These are phyloP conservation scores for Penicillium paneum DNA, from an alignment of 2,329 filamentous ascomycete genomes.

Conservation along the genomic window DNA sequence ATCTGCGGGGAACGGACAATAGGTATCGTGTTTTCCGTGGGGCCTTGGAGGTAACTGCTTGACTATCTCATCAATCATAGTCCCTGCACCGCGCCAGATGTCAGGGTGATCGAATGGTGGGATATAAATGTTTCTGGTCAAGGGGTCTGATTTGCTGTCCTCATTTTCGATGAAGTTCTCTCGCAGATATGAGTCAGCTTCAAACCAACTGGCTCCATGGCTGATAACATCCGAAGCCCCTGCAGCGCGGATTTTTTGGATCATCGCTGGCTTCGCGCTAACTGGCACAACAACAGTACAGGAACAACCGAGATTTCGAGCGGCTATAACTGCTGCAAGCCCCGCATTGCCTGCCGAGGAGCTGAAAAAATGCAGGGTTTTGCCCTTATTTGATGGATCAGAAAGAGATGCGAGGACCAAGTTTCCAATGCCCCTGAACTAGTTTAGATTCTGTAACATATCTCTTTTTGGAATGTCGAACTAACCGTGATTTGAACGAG, in stretches of 20 bases:
- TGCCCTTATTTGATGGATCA: slow-evolving; percentile 25
- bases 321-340: slow-evolving; percentile 71
- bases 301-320: slow-evolving; percentile 58
- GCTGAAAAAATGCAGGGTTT: slow-evolving; percentile 66
- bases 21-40: background rate
- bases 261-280: slow-evolving; percentile 63
- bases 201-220: slow-evolving; percentile 63
- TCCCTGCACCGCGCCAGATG: slow-evolving; percentile 37
- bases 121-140: slow-evolving; percentile 31
- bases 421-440: slow-evolving; percentile 37
- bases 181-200: slow-evolving; percentile 65
- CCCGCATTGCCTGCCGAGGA: slow-evolving; percentile 79
- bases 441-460: background rate
- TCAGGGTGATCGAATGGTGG: slow-evolving; percentile 40
- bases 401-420: slow-evolving; percentile 30
- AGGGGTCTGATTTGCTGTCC: background rate
- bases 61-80: slow-evolving; percentile 37
- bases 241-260: slow-evolving; percentile 62
- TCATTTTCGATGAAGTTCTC: slow-evolving; percentile 41
- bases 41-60: slow-evolving; percentile 31
- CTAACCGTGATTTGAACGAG: slow-evolving; percentile 70
- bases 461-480: background rate
- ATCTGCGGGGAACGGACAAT: slow-evolving; percentile 50
- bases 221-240: slow-evolving; percentile 64
- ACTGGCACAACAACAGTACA: slow-evolving; percentile 71